These are phyloP conservation scores for Trichomonascus vanleenenianus DNA, from an alignment of 805 yeast genomes.

Conservation along the genomic window DNA sequence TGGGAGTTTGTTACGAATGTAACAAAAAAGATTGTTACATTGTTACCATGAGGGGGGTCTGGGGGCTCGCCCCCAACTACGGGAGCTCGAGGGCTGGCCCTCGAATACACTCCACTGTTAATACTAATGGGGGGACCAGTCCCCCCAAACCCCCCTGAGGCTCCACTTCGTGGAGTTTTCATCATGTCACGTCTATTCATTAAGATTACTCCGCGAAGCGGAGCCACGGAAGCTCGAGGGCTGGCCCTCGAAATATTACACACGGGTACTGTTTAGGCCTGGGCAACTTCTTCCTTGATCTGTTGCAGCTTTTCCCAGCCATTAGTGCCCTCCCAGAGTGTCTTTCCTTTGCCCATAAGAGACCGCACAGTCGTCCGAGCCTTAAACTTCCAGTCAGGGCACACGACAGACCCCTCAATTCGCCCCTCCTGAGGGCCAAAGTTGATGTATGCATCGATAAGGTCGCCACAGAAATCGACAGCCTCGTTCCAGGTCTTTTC, in stretches of 20 bases:
- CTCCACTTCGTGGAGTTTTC: too few relatives aligned
- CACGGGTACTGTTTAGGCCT: neutral
- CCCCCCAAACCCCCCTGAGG: too few relatives aligned
- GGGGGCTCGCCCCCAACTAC: too few relatives aligned
- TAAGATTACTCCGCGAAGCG: too few relatives aligned
- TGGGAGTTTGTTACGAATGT: too few relatives aligned
- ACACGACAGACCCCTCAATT: conserved; percentile 76
- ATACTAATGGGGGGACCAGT: too few relatives aligned
- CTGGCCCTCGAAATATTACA: neutral
- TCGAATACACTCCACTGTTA: too few relatives aligned
- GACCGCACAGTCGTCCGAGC: conserved; percentile 65
- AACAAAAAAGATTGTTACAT: too few relatives aligned
- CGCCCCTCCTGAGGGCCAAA: conserved; percentile 59
- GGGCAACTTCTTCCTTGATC: conserved; percentile 37
- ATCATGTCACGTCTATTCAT: too few relatives aligned
- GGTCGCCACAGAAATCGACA: conserved; percentile 67
- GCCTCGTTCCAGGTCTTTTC: conserved; percentile 69
- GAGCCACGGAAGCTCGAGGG: neutral
- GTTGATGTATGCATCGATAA: conserved; percentile 79
- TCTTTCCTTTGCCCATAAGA: conserved; percentile 69
- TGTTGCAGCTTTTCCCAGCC: conserved; percentile 64
- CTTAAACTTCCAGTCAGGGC: conserved; percentile 88
- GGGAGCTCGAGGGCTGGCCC: too few relatives aligned
- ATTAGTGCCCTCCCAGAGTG: conserved; percentile 69
- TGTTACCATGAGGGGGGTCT: too few relatives aligned